phyloP scores from a whole-genome alignment of 768 basidiomycete species.

The Russula dissimulans region DNA sequence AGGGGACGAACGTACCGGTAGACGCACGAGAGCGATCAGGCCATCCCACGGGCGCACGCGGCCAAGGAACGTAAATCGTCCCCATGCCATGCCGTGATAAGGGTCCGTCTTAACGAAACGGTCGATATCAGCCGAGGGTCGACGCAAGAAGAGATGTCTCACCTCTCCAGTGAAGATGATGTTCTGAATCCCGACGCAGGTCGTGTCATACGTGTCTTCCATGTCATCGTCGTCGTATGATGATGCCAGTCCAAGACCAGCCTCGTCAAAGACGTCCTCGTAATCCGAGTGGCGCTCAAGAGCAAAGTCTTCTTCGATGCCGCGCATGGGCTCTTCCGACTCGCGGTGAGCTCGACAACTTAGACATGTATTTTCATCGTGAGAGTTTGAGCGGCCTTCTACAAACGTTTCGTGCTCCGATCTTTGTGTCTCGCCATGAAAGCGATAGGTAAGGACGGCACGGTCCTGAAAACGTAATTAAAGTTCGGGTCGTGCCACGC shows the following conservation, averaged over 20 bases:
- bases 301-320: not conserved
- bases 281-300: conserved; percentile 16
- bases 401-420: conserved; percentile 33
- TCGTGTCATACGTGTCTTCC: conserved; percentile 17
- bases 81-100: conserved; percentile 31
- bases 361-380: conserved; percentile 34
- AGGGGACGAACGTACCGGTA: conserved; percentile 19
- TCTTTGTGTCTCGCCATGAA: not conserved
- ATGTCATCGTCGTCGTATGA: conserved; percentile 27
- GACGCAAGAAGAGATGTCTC: conserved; percentile 10
- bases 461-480: not conserved
- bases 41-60: conserved; percentile 32
- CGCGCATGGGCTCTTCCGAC: conserved; percentile 5
- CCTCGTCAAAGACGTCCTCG: conserved; percentile 21
- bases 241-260: conserved; percentile 10
- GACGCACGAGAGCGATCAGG: conserved; percentile 30
- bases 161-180: conserved; percentile 56
- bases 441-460: conserved; percentile 1
- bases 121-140: not conserved
- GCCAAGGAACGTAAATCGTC: conserved; percentile 28
- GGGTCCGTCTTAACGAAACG: conserved; percentile 37
- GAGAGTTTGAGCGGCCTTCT: conserved; percentile 31
- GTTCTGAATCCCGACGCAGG: conserved; percentile 50
- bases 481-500: not conserved
- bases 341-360: conserved; percentile 15